Evolutionary conservation across 495 filamentous ascomycete genomes (phyloP).

Genomic region (Podospora fimiseda): DNA sequence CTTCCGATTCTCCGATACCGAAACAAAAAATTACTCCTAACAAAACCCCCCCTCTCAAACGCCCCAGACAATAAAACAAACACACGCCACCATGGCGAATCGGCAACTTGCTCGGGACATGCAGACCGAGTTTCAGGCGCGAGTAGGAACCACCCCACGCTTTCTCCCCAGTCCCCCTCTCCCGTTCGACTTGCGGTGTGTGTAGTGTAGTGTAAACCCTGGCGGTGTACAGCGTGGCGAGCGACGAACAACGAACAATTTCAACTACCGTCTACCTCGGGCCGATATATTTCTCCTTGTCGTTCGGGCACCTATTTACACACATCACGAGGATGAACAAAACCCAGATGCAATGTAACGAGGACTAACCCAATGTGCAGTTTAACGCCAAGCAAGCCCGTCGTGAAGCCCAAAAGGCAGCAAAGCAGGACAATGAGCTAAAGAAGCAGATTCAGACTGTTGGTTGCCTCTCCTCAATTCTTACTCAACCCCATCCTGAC

Average conservation of each 20-base stretch:
- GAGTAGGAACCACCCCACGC: conserved; percentile 28
- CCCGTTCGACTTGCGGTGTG: background rate
- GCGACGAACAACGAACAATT: background rate
- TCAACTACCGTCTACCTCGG: too few species aligned
- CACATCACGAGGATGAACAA: background rate
- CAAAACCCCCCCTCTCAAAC: background rate
- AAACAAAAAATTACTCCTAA: background rate
- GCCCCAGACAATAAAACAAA: background rate
- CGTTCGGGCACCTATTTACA: too few species aligned
- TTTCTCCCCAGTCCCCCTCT: background rate
- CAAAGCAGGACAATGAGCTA: conserved; percentile 73
- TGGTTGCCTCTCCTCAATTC: conserved; percentile 6
- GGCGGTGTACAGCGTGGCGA: background rate
- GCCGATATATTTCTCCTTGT: too few species aligned
- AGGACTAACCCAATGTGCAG: conserved; percentile 31
- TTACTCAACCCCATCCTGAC: background rate
- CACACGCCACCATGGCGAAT: conserved; percentile 37
- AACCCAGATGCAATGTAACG: background rate
- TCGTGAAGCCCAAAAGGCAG: conserved; percentile 71
- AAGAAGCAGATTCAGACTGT: conserved; percentile 81
- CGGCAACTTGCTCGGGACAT: conserved; percentile 46
- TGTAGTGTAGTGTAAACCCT: background rate
- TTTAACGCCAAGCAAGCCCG: conserved; percentile 82
- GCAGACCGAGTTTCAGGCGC: conserved; percentile 48
- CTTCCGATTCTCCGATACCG: too few species aligned